These are phyloP conservation scores for Thalassiosira livingstoniorum DNA, from an alignment of 352 stramenopile species.

Conservation along the genomic window DNA sequence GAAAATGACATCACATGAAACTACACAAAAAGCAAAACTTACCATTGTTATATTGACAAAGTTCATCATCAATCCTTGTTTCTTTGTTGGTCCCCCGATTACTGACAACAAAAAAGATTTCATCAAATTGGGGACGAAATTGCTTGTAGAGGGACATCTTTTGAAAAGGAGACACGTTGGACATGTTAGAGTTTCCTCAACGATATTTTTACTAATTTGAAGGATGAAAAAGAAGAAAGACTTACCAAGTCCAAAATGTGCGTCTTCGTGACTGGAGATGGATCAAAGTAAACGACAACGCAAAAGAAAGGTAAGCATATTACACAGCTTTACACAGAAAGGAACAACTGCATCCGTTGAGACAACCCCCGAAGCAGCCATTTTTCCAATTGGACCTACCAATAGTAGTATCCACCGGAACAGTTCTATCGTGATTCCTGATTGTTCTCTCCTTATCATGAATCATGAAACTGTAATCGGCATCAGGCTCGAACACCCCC, in stretches of 20 bases:
- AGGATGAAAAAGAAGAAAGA: no score
- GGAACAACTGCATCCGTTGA: no score
- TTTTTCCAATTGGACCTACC: no score
- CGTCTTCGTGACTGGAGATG: slow-evolving; percentile 58
- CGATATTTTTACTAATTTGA: no score
- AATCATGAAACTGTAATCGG: slow-evolving; percentile 58
- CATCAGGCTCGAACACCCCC: slow-evolving; percentile 60
- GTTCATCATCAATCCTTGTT: slow-evolving; percentile 10
- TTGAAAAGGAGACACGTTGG: no score
- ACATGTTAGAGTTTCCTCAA: no score
- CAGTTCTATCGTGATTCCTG: slow-evolving; percentile 45
- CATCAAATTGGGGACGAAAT: slow-evolving; percentile 50
- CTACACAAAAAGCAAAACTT: slow-evolving; percentile 36
- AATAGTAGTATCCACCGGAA: no score
- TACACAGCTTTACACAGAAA: no score
- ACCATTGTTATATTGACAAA: slow-evolving; percentile 39
- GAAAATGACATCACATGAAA: no score
- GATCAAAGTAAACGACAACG: no score
- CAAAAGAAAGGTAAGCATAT: no score
- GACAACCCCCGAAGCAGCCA: no score
- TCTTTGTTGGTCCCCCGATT: neutral
- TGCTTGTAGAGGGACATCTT: slow-evolving; percentile 50
- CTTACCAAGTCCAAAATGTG: slow-evolving; percentile 55
- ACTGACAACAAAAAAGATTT: slow-evolving; percentile 58
- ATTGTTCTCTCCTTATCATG: slow-evolving; percentile 21